These are phyloP conservation scores for Rhodotorula sp. DNA, from an alignment of 1,284 basidiomycete genomes.

Conservation along the genomic window DNA sequence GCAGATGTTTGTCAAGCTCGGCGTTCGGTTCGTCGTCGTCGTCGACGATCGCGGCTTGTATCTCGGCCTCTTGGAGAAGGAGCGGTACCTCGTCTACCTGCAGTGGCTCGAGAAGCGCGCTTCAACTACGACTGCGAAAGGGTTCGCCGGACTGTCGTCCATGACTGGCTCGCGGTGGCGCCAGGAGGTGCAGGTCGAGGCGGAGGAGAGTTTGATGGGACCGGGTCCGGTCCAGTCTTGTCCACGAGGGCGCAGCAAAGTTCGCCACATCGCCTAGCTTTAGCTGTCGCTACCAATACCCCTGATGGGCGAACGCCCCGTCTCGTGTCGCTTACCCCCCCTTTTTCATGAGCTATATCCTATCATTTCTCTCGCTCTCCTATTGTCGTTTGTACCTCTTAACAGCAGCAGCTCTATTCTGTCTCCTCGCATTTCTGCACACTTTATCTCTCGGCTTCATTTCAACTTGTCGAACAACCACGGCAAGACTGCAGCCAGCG, in stretches of 20 bases:
- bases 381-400: neutral
- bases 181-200: neutral
- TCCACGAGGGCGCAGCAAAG: too few species aligned
- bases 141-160: neutral
- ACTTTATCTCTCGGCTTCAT: neutral
- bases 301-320: too few species aligned
- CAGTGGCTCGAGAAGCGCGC: slow-evolving; percentile 28
- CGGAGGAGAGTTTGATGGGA: neutral
- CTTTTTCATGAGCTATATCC: neutral
- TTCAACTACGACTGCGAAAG: neutral
- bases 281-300: too few species aligned
- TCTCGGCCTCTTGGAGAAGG: slow-evolving; percentile 88
- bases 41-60: slow-evolving; percentile 79
- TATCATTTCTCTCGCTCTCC: neutral
- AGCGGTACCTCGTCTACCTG: slow-evolving; percentile 53
- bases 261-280: too few species aligned
- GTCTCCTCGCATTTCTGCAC: neutral
- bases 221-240: neutral
- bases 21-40: slow-evolving; percentile 83
- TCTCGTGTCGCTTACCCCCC: too few species aligned
- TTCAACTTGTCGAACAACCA: slow-evolving; percentile 8
- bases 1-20: slow-evolving; percentile 86
- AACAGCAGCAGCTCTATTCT: too few species aligned
- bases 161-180: neutral
- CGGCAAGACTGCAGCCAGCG: slow-evolving; percentile 1